phyloP scores from a whole-genome alignment of 2,329 filamentous ascomycete genomes.

The Colletotrichum somersetense region DNA sequence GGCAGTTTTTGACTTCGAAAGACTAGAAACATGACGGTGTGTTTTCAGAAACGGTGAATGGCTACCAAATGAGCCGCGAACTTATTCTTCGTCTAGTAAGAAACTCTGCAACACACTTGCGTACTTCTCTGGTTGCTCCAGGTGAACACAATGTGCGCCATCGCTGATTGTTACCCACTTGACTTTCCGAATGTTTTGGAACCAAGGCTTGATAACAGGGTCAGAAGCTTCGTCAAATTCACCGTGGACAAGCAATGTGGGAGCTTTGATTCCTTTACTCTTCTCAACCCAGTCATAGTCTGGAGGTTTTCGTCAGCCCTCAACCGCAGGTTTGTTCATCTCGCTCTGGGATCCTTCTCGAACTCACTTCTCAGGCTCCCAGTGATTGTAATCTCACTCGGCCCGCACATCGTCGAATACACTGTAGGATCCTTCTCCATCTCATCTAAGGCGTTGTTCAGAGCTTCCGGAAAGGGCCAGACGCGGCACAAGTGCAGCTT shows the following conservation, averaged over 20 bases:
- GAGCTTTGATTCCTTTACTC: constrained; percentile 48
- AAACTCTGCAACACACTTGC: constrained; percentile 45
- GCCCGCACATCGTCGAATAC: constrained; percentile 51
- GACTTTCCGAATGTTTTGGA: constrained; percentile 51
- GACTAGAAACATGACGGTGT: too few species aligned
- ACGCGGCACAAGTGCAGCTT: constrained; percentile 48
- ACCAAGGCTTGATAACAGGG: constrained; percentile 51
- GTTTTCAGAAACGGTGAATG: neutral
- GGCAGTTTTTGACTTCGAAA: too few species aligned
- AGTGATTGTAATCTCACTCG: constrained; percentile 43
- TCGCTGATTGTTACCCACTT: constrained; percentile 54
- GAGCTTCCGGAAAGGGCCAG: constrained; percentile 52
- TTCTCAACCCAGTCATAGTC: constrained; percentile 45
- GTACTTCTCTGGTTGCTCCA: constrained; percentile 49
- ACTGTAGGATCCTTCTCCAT: constrained; percentile 50
- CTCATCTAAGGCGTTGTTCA: constrained; percentile 47
- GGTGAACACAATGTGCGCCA: constrained; percentile 51
- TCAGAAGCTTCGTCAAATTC: constrained; percentile 52
- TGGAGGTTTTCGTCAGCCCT: constrained; percentile 45
- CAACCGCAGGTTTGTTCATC: neutral
- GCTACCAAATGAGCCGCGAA: neutral
- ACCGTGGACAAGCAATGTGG: constrained; percentile 53
- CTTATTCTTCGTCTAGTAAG: constrained; percentile 5
- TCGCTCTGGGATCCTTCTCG: too few species aligned
- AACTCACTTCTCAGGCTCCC: constrained; percentile 38